Evolutionary conservation across 2,329 filamentous ascomycete species (phyloP), one percentile per base, ranked within the genome.

Genomic region (Emergomyces pasteurianus): DNA sequence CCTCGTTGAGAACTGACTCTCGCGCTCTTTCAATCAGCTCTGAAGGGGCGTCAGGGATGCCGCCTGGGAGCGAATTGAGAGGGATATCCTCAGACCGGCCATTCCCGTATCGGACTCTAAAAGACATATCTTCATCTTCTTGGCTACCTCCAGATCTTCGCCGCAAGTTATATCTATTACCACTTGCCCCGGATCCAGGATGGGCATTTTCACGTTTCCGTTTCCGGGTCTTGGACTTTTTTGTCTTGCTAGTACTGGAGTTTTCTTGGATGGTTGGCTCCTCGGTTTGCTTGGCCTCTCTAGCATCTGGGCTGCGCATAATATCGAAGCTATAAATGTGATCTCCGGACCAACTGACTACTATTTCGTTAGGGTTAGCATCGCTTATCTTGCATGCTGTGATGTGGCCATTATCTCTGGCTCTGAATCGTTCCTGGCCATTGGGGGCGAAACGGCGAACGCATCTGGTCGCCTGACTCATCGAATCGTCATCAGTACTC

Each of bases 341-440:
- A 63, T 86, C 84, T 26, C 83, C 83, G 23, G 83, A 86, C 85
- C 85, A 88, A 66, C 84, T 87, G 26, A 83, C 85, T 16, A 88
- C 73, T 67, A 88, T 80, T 67, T 88, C 85, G 64, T 87, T 85
- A 0, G 85, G 86, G 62, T 85, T 80, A 9, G 83, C 83, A 72
- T 87, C 83, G 65, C 84, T 86, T 67, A 88, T 88, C 72, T 87
- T 88, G 72, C 84, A 86, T 18, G 85, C 84, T 1, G 85, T 87
- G 67, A 88, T 87, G 66, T 87, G 84, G 4, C 84, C 82, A 63
- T 81, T 81, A 59, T 85, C 82, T 18, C 69, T 67, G n/a, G 66
- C 60, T 34, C 65, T 71, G 61, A 74, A 76, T 52, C 76, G 75
- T 60, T 75, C 75, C 70, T 82, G 79, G n/a, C 84, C 82, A 62